A percentile compares a stretch with the other conserved stretches of the same genome.
Evolutionary conservation across 2,329 filamentous ascomycete genomes (phyloP).

Genomic region (Camillea tinctor): DNA sequence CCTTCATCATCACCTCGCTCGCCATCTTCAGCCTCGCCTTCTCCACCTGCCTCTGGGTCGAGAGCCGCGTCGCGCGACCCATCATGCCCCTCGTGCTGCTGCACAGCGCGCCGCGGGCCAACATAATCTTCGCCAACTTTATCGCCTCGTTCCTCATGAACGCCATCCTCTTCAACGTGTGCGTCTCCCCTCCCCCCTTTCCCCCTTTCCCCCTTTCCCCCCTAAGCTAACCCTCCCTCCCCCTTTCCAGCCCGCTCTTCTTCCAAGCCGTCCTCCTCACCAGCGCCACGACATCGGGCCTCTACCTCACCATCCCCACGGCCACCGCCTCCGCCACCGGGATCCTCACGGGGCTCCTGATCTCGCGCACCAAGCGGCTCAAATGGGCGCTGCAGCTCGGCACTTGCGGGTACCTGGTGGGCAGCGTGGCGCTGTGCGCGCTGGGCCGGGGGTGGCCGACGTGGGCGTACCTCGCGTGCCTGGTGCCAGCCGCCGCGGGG

Average conservation of each 20-base stretch:
- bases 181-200: conserved; percentile 21
- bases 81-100: conserved; percentile 61
- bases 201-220: neutral
- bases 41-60: conserved; percentile 51
- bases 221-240: conserved; percentile 1
- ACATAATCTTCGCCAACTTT: conserved; percentile 57
- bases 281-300: conserved; percentile 68
- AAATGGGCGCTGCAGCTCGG: conserved; percentile 60
- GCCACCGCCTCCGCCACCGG: conserved; percentile 54
- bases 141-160: conserved; percentile 52
- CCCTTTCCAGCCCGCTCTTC: conserved; percentile 59
- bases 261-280: conserved; percentile 74
- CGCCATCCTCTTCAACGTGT: conserved; percentile 60
- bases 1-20: conserved; percentile 54
- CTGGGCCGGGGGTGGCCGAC: conserved; percentile 51
- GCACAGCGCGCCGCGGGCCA: conserved; percentile 48
- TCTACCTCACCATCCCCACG: conserved; percentile 66
- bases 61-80: conserved; percentile 50
- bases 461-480: conserved; percentile 53
- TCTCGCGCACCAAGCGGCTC: conserved; percentile 57
- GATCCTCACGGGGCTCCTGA: conserved; percentile 59
- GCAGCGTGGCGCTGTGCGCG: conserved; percentile 48
- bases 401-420: conserved; percentile 45
- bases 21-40: conserved; percentile 46
- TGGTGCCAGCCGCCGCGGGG: conserved; percentile 57